Base-by-base conservation (phyloP, 2,329 filamentous ascomycete genomes). In the Fusarium annulatum region DNA sequence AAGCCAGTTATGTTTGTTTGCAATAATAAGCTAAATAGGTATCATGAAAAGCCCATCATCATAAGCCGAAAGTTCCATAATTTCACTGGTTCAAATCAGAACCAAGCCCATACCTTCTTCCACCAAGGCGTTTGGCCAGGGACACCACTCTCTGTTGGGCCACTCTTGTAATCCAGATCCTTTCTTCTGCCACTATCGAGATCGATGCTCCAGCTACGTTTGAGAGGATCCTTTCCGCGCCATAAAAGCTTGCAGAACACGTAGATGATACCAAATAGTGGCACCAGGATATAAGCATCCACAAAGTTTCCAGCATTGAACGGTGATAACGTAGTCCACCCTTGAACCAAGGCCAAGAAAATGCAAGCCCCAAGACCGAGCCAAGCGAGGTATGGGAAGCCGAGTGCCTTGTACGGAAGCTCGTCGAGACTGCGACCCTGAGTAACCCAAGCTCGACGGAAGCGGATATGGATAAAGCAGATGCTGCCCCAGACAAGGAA, bases 401-500 rank as follows among this genome's bases (percentile, higher is more conserved):
- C 83, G 45, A 87, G 76, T 5, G 88, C 87, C 57, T 84, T 80
- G 79, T 89, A 92, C 1, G 90, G 89, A 16, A 92, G 81, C 55
- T 88, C 86, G 21, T 84, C 83, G 30, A 86, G 79, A 36, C 80
- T 82, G 64, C 91, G 85, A 2, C 90, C 89, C 78, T 93, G 90
- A 0, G 80, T 82, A 15, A 80, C 77, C 90, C 90, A 92, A 1
- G 91, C 92, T 15, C 85, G 80, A 39, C 92, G 90, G 80, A 94
- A 94, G 30, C 91, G 90, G 68, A 94, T 90, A 76, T 94, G 92
- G 7, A 89, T 92, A 75, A 93, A 88, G 33, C 87, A 90, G 75
- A 94, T 94, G 42, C 87, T 87, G 5, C 86, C 92, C 92, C 92
- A 94, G 46, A 93, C 92, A 5, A 94, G 79, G 77, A 94, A 94